A percentile compares a stretch with the other conserved stretches of the same genome.
phyloP scores from a whole-genome alignment of 1,284 basidiomycete genomes.

The Schizophyllum commune region DNA sequence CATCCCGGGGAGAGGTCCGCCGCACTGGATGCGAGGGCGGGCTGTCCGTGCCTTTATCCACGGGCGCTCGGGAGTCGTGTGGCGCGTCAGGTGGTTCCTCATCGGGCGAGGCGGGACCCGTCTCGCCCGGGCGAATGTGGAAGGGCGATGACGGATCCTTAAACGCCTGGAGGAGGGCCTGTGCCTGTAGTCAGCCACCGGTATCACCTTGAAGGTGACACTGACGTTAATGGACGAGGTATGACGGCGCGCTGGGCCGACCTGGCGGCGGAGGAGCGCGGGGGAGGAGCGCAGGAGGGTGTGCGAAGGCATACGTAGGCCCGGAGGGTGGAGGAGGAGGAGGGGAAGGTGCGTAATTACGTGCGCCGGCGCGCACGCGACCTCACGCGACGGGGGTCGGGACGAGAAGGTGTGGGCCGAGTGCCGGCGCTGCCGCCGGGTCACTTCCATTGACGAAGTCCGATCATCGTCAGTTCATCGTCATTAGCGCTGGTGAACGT shows the following conservation, averaged over 20 bases:
- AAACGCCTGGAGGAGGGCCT: slow-evolving; percentile 53
- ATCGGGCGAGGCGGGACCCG: slow-evolving; percentile 55
- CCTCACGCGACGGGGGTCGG: no score
- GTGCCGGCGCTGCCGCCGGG: no score
- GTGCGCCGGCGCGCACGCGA: no score
- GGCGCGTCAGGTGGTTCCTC: slow-evolving; percentile 10
- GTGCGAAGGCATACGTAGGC: no score
- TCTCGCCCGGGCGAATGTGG: slow-evolving; percentile 50
- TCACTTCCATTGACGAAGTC: no score
- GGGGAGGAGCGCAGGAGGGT: neutral
- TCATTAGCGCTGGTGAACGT: no score
- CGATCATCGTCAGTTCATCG: no score
- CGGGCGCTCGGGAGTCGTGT: neutral
- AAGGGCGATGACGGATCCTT: slow-evolving; percentile 60
- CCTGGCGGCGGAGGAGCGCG: neutral
- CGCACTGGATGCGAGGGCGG: neutral
- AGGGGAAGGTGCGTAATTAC: no score
- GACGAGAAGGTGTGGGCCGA: no score
- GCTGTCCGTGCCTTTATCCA: neutral
- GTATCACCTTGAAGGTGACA: neutral
- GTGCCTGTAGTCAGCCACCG: slow-evolving; percentile 6
- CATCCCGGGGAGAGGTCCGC: neutral
- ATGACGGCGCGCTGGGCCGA: neutral
- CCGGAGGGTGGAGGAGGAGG: no score
- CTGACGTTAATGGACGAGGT: neutral